Conservation (phyloP, 306 rosid species). For the Begonia masoniana region DNA sequence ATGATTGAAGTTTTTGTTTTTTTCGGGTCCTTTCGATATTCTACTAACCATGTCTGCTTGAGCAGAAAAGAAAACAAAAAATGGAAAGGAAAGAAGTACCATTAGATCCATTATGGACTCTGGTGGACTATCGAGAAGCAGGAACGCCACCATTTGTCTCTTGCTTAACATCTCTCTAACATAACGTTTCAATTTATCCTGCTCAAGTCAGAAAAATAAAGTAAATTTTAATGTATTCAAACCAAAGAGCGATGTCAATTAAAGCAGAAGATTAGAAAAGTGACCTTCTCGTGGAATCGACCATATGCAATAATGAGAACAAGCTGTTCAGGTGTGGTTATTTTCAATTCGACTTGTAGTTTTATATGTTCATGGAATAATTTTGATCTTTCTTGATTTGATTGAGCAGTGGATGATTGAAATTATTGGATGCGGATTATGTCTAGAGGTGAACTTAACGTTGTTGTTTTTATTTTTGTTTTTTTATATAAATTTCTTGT, state of each 20-base stretch:
- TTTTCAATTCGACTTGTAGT: too few species aligned
- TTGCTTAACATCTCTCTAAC: constrained; percentile 42
- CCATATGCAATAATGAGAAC: constrained; percentile 87
- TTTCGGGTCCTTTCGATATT: too few species aligned
- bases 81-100: constrained; percentile 19
- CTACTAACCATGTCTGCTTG: too few species aligned
- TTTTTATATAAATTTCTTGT: too few species aligned
- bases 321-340: too few species aligned
- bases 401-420: too few species aligned
- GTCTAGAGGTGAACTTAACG: too few species aligned
- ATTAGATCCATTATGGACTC: constrained; percentile 51
- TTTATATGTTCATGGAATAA: too few species aligned
- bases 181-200: constrained; percentile 47
- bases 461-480: too few species aligned
- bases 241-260: background rate
- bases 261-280: background rate
- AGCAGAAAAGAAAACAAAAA: background rate
- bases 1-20: background rate
- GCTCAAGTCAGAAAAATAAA: constrained; percentile 6
- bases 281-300: constrained; percentile 62
- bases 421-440: too few species aligned
- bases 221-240: background rate
- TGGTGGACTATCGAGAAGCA: constrained; percentile 58
- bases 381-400: too few species aligned
- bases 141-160: constrained; percentile 77